phyloP scores from a whole-genome alignment of 2,329 filamentous ascomycete genomes.

The Colletotrichum orbiculare region DNA sequence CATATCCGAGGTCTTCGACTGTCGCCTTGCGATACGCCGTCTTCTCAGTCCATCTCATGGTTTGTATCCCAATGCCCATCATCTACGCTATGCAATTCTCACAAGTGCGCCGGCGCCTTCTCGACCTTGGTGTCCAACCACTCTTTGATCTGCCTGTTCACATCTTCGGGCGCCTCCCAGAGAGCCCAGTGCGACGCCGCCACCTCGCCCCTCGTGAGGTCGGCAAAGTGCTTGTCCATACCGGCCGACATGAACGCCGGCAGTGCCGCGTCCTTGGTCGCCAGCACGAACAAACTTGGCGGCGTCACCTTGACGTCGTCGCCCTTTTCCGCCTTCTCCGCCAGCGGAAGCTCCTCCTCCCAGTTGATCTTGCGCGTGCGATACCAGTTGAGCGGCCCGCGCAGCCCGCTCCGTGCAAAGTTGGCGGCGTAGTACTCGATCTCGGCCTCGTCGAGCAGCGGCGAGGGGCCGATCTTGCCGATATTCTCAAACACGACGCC shows the following conservation, averaged over 20 bases:
- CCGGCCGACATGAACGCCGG: conserved; percentile 75
- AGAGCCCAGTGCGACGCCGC: conserved; percentile 84
- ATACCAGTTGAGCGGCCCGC: conserved; percentile 91
- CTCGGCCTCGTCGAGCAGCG: conserved; percentile 74
- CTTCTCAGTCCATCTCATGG: too few relatives aligned
- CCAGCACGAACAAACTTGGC: conserved; percentile 81
- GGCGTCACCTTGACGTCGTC: conserved; percentile 57
- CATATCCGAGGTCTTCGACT: too few relatives aligned
- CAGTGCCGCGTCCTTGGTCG: conserved; percentile 77
- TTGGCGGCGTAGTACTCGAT: conserved; percentile 81
- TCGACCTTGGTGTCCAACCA: conserved; percentile 66
- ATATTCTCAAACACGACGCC: conserved; percentile 76
- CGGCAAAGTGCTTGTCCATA: conserved; percentile 76
- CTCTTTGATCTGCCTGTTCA: conserved; percentile 74
- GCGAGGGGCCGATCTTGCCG: conserved; percentile 64
- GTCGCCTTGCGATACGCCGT: too few relatives aligned
- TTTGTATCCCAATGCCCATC: not conserved
- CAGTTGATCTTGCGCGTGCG: conserved; percentile 78
- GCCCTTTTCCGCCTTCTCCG: conserved; percentile 58
- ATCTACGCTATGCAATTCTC: not conserved
- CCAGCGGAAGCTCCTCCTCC: conserved; percentile 75
- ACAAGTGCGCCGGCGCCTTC: conserved; percentile 26
- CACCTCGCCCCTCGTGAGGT: conserved; percentile 74
- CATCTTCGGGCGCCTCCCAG: conserved; percentile 75
- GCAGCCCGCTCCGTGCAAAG: conserved; percentile 78